Evolutionary conservation across 176 grass and related monocot species (phyloP), one percentile per base, ranked within the genome.

Genomic region (Triticum timopheevii): DNA sequence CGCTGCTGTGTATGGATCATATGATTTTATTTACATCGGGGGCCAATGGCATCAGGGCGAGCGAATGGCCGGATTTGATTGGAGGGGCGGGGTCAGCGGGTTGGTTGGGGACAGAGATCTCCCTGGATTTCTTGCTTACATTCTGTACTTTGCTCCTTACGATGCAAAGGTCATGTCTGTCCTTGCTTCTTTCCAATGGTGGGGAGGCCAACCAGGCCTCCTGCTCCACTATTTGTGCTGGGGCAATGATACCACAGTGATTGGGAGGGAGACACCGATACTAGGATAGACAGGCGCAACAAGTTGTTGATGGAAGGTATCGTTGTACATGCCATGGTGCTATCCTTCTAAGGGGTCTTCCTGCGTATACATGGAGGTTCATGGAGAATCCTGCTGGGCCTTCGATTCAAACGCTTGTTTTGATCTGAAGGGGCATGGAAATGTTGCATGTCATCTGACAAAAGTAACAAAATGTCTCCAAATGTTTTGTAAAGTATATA

Each of bases 161-260:
- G 34, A 81, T 49, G 79, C 79, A 67, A 81, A 81, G 63, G 62
- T 47, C 38, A 66, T 33, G 63, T 81, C 69, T 82, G 80, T 82
- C 33, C 61, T 47, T 80, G 61, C 33, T 62, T 44, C n/a, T 44
- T 44, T 39, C 35, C 59, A 44, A 19, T 7, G 13, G 59, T 42
- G 56, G 36, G 25, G 56, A 39, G 31, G 58, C 78, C 78, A 80
- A 45, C 13, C 8, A 44, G 78, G 61, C 78, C 64, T 80, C 59
- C 34, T 45, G 13, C 61, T 30, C 78, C 38, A 63, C 22, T 79
- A 30, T 80, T 65, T 65, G 23, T 30, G 61, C 65, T 65, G 39
- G 24, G 62, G 79, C 16, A 67, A 42, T 61, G 34, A 79, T 38
- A 42, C 33, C 62, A 66, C 13, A 47, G 63, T 10, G 4, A 30